A percentile compares a stretch with the other conserved stretches of the same genome.
Evolutionary conservation across 805 yeast genomes (phyloP).

Genomic region (Lipomyces yamanashiensis): DNA sequence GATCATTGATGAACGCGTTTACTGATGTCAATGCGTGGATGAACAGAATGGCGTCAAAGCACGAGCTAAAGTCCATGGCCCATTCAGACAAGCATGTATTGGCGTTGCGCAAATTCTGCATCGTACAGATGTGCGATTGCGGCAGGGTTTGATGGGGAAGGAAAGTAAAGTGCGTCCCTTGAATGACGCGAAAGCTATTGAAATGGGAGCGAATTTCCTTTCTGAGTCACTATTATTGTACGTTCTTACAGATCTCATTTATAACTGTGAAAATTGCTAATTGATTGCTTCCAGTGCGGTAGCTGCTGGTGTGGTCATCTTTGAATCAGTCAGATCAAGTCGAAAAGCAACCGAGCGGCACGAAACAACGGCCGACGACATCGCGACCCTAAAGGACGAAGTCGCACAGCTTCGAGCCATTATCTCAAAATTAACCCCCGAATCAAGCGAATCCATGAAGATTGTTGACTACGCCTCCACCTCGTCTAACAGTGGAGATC

Average conservation of each 20-base stretch:
- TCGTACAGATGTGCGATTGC: conserved; percentile 62
- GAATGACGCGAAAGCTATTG: conserved; percentile 81
- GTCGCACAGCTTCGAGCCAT: conserved; percentile 53
- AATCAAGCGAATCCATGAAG: conserved; percentile 4
- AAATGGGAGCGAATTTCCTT: conserved; percentile 76
- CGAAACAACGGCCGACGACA: conserved; percentile 73
- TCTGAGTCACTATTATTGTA: conserved; percentile 75
- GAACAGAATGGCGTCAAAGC: conserved; percentile 61
- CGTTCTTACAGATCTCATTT: conserved; percentile 2
- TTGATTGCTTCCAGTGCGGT: conserved; percentile 51
- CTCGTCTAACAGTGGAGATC: not conserved
- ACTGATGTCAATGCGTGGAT: not conserved
- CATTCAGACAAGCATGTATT: conserved; percentile 66
- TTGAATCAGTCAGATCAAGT: conserved; percentile 70
- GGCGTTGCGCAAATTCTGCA: conserved; percentile 74
- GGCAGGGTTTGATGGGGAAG: conserved; percentile 64
- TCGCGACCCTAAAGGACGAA: conserved; percentile 69
- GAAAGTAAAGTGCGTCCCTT: conserved; percentile 69
- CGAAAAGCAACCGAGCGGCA: conserved; percentile 65
- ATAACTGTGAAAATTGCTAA: not conserved
- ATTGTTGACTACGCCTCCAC: conserved; percentile 8
- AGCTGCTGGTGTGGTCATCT: conserved; percentile 75
- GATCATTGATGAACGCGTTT: not conserved
- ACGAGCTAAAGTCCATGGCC: conserved; percentile 74
- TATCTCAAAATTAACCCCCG: conserved; percentile 18